Conservation (phyloP, 225 moss, liverwort and hornwort species). For the Bryoerythrophyllum caledonicum region DNA sequence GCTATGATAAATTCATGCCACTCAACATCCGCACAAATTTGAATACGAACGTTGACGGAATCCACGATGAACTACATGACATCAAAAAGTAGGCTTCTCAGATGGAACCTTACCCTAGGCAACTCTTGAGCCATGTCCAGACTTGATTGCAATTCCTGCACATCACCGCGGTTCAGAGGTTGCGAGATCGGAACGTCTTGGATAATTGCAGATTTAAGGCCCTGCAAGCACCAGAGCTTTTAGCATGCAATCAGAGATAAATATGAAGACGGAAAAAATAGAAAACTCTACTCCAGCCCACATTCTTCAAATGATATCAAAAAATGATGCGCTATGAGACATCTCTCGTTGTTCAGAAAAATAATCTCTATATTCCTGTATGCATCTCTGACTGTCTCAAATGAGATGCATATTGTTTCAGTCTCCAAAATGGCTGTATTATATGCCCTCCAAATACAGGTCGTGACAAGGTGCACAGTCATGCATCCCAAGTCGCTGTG, state of each 20-base stretch:
- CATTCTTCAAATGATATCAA: constrained; percentile 13
- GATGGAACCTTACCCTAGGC: constrained; percentile 61
- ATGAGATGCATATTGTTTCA: not conserved
- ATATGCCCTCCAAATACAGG: not conserved
- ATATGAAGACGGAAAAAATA: not conserved
- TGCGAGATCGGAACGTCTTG: constrained; percentile 96
- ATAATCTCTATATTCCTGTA: constrained; percentile 1
- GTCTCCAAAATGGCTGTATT: not conserved
- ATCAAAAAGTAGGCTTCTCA: not conserved
- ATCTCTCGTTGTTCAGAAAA: constrained; percentile 12
- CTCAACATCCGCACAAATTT: constrained; percentile 13
- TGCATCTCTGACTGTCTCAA: not conserved
- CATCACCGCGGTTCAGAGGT: constrained; percentile 78
- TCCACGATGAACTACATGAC: constrained; percentile 11
- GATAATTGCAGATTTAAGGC: constrained; percentile 84
- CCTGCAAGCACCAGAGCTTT: constrained; percentile 53
- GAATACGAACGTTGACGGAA: constrained; percentile 4
- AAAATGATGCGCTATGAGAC: not conserved
- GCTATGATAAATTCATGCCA: not conserved
- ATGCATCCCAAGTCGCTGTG: not conserved
- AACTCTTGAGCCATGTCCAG: constrained; percentile 90
- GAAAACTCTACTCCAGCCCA: not conserved
- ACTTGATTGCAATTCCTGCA: constrained; percentile 83
- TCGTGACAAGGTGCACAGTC: not conserved
- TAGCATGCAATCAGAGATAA: constrained; percentile 21